Base-by-base conservation (phyloP, 202 grass and related monocot species). In the Bolboschoenoplectus hybrid region DNA sequence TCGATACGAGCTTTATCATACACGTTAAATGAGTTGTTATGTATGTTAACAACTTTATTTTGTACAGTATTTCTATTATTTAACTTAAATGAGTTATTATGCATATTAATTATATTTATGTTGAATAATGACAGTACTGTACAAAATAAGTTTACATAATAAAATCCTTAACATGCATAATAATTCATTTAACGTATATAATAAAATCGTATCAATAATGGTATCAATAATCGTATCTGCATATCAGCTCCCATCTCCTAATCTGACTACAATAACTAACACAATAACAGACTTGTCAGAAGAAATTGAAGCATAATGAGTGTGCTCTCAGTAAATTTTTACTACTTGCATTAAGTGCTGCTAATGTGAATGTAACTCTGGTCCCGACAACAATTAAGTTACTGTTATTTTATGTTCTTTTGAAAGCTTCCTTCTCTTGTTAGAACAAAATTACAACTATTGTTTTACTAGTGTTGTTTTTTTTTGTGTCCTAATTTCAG, bases 331-430 rank as follows among this genome's bases (percentile, higher is more conserved):
- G 51, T 78, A 51, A 78, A 58, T 58, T 78, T 57, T 44, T 44
- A 78, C 13, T 58, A 16, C 10, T 40, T 57, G 51, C 74, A 57
- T 58, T 40, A 56, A 16, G 74, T 39, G 10, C 3, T 55, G 4
- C 10, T 13, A 78, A 44, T 8, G 35, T 40, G 34, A 14, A 78
- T 58, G 57, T 78, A n/a, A 78, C n/a, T 57, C 32, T n/a, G 34
- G 74, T 56, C 74, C 51, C 17, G 50, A 17, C 73, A 76, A 53
- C 26, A 76, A 55, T 53, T 76, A 76, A 11, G 2, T 70, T 44
- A 9, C 9, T 45, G 64, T 1, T 45, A 45, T 44, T 67, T 20
- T 17, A 2, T 44, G 3, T 44, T 44, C 43, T 44, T 44, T 44
- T 35, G 26, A 73, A 4, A 49, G 43, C 11, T 2, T 11, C 12